A percentile compares a stretch with the other conserved stretches of the same genome.
These are phyloP conservation scores for Macrolepiota fuliginosa DNA, from an alignment of 768 basidiomycete species.

Conservation along the genomic window DNA sequence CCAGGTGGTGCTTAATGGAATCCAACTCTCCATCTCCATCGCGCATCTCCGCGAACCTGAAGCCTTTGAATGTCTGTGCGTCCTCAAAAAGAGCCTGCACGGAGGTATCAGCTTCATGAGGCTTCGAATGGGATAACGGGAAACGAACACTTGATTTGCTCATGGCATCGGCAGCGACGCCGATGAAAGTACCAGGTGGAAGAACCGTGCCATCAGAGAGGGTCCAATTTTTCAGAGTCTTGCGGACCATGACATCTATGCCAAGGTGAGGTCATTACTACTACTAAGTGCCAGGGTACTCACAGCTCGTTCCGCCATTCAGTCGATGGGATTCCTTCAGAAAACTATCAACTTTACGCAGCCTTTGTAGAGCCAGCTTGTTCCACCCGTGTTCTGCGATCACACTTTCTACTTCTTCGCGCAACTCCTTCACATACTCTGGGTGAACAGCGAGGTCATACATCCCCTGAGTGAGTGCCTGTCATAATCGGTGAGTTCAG, in stretches of 20 bases:
- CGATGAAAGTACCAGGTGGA: constrained; percentile 31
- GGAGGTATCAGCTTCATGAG: not conserved
- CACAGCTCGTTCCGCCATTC: constrained; percentile 5
- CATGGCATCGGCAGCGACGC: constrained; percentile 20
- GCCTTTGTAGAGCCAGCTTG: constrained; percentile 30
- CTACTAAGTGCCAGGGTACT: not conserved
- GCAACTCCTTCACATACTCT: constrained; percentile 30
- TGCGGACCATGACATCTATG: constrained; percentile 21
- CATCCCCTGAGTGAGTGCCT: constrained; percentile 35
- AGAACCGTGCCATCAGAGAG: constrained; percentile 38
- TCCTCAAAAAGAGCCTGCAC: constrained; percentile 23
- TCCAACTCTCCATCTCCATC: constrained; percentile 16
- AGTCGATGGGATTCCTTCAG: constrained; percentile 34
- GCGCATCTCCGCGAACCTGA: constrained; percentile 30
- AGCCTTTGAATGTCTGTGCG: constrained; percentile 32
- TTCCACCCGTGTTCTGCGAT: constrained; percentile 32
- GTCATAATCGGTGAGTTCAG: not conserved
- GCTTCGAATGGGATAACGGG: not conserved
- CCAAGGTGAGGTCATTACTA: not conserved
- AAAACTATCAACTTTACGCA: constrained; percentile 46
- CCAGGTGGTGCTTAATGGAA: constrained; percentile 30
- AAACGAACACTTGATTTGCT: constrained; percentile 16
- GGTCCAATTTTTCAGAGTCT: constrained; percentile 32
- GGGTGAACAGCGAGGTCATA: constrained; percentile 34
- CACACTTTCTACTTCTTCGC: constrained; percentile 40